Base-by-base conservation (phyloP, 2,329 filamentous ascomycete genomes). In the Beauveria pseudobassiana region DNA sequence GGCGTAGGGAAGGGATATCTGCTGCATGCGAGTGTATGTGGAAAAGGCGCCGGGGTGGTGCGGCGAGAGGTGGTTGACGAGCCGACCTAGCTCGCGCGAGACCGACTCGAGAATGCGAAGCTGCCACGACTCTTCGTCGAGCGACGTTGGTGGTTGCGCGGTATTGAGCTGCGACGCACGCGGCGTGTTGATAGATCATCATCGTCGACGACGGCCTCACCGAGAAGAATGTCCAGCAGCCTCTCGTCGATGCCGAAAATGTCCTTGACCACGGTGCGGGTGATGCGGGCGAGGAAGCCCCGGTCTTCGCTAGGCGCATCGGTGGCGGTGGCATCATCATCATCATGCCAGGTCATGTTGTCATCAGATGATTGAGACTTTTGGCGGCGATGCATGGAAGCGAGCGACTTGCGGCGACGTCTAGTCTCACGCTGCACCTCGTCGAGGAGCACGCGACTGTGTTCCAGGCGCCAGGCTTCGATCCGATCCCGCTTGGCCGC, bases 211-310 rank as follows among this genome's bases (percentile, higher is more conserved):
- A 96, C 76, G 2, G 84, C 78, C 72, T 97, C 92, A 14, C 95
- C 95, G 61, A 98, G 88, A 9, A 99, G 87, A 55, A 97, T 87
- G 0, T 90, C 90, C 9, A 99, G 81, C 22, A 95, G 79, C 55
- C 85, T 84, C 65, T 97, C 91, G 68, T 98, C 93, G 61, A 99
- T 89, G 9, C 93, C 93, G 71, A 98, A 89, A 49, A 99, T 77
- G 70, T 97, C 92, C 58, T 87, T 85, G 67, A 99, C 91, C 30
- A 98, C 89, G 68, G 87, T 91, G 62, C 89, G 85, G 3, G 93
- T 96, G 55, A 98, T 85, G 12, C 88, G 84, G 64, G 87, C 86
- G 85, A 91, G 91, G 66, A 96, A 83, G 1, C 89, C 87, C 65
- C 91, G 87, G 48, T 80, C 78, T 34, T 85, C 80, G 5, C 78